These are phyloP conservation scores for Mycena rosella DNA, from an alignment of 768 basidiomycete genomes.

Conservation along the genomic window DNA sequence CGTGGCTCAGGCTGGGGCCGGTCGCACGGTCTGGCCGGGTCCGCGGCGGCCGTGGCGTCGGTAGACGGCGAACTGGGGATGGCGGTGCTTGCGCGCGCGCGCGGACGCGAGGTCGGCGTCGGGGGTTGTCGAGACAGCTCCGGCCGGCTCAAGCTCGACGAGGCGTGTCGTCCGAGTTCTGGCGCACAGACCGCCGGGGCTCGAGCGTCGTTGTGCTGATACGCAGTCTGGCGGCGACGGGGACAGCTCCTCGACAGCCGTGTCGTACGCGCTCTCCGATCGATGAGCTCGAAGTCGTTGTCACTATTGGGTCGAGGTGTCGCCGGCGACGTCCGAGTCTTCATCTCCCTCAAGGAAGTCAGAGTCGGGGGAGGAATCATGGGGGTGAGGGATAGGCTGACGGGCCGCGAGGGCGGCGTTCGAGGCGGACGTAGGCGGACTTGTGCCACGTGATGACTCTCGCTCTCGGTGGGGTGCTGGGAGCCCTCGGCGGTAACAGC, in stretches of 20 bases:
- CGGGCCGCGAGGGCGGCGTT: background rate
- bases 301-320: too few relatives aligned
- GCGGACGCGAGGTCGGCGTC: background rate
- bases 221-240: background rate
- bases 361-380: background rate
- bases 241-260: slow-evolving; percentile 22
- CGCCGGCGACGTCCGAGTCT: background rate
- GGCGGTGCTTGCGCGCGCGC: background rate
- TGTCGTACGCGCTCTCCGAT: slow-evolving; percentile 27
- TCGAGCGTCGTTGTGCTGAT: background rate
- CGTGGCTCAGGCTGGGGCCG: too few relatives aligned
- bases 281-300: slow-evolving; percentile 17
- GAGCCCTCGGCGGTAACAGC: background rate
- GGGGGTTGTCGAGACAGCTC: too few relatives aligned
- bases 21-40: background rate
- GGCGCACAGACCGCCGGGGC: slow-evolving; percentile 1
- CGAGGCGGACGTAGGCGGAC: slow-evolving; percentile 10
- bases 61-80: slow-evolving; percentile 11
- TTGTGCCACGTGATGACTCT: background rate
- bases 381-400: background rate
- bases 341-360: background rate
- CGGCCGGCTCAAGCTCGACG: background rate
- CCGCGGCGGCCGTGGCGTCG: background rate
- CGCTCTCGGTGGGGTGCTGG: background rate
- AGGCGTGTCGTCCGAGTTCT: slow-evolving; percentile 26